These are phyloP conservation scores for Fusarium proliferatum DNA, from an alignment of 2,329 filamentous ascomycete genomes.

Conservation along the genomic window DNA sequence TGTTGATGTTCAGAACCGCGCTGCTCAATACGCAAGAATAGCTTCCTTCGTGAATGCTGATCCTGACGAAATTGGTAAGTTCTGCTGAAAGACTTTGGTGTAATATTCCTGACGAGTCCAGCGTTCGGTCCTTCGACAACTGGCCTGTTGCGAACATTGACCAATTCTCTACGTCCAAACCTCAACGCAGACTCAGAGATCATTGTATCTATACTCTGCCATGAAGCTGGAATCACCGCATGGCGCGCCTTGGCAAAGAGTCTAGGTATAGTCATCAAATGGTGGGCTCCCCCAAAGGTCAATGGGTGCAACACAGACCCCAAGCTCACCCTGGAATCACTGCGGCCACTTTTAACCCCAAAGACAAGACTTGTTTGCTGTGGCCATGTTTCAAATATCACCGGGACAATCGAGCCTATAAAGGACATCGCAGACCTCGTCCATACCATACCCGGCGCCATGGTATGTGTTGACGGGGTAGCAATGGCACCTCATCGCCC, in stretches of 20 bases:
- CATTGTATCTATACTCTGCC: conserved; percentile 1
- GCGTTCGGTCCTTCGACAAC: too few species aligned
- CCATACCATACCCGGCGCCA: background rate
- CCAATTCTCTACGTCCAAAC: too few species aligned
- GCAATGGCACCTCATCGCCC: conserved; percentile 79
- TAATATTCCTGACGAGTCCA: too few species aligned
- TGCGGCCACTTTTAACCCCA: background rate
- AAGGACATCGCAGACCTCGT: conserved; percentile 6
- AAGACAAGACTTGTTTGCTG: background rate
- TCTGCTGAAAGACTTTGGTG: too few species aligned
- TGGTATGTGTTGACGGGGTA: conserved; percentile 72
- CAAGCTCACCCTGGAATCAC: background rate
- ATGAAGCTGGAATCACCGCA: conserved; percentile 18
- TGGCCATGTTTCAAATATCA: conserved; percentile 1
- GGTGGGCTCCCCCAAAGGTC: conserved; percentile 2
- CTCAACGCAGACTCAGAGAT: background rate
- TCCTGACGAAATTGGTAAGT: too few species aligned
- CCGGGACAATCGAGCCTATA: background rate
- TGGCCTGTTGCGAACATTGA: too few species aligned
- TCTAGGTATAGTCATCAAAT: conserved; percentile 17
- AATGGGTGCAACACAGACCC: background rate
- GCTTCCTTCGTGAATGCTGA: too few species aligned
- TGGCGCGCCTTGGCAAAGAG: conserved; percentile 7
- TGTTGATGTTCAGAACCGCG: too few species aligned
- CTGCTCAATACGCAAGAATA: too few species aligned